A percentile compares a stretch with the other conserved stretches of the same genome.
Evolutionary conservation across 2,329 filamentous ascomycete genomes (phyloP).

Genomic region (Didymellaceae sp.): DNA sequence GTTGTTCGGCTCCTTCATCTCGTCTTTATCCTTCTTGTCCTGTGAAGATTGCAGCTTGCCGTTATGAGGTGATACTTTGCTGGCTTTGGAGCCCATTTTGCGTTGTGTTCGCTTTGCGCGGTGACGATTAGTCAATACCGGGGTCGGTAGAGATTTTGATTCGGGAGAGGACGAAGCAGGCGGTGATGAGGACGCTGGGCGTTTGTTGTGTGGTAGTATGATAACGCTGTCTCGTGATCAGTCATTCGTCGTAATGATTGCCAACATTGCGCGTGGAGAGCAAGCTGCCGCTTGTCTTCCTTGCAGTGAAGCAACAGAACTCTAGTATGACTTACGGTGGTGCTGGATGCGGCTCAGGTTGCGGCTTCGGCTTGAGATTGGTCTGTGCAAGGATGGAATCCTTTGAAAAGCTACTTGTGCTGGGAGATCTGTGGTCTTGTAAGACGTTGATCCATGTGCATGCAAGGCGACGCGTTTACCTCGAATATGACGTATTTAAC

Average conservation of each 20-base stretch:
- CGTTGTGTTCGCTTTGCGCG: neutral
- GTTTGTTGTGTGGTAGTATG: conserved; percentile 24
- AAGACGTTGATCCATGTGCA: conserved; percentile 6
- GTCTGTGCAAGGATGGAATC: neutral
- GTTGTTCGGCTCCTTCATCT: conserved; percentile 45
- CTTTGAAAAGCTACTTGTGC: conserved; percentile 16
- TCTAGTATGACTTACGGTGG: conserved; percentile 14
- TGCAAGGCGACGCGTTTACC: conserved; percentile 29
- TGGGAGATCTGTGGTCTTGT: conserved; percentile 12
- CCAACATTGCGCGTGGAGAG: neutral
- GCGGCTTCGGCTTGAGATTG: conserved; percentile 7
- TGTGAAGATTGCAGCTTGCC: conserved; percentile 31
- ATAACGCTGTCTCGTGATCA: conserved; percentile 20
- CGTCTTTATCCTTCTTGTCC: conserved; percentile 38
- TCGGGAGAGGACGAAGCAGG: neutral
- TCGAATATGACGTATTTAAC: conserved; percentile 31
- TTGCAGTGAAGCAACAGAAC: neutral
- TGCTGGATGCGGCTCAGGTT: conserved; percentile 17
- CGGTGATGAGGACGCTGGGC: conserved; percentile 15
- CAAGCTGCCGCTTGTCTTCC: neutral
- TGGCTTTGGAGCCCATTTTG: conserved; percentile 41
- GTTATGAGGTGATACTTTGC: conserved; percentile 26
- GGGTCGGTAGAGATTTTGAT: neutral
- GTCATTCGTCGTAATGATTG: neutral
- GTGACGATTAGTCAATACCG: neutral